Conservation (phyloP, 192 early-diverging fungal genomes). For the Thamnidium elegans region DNA sequence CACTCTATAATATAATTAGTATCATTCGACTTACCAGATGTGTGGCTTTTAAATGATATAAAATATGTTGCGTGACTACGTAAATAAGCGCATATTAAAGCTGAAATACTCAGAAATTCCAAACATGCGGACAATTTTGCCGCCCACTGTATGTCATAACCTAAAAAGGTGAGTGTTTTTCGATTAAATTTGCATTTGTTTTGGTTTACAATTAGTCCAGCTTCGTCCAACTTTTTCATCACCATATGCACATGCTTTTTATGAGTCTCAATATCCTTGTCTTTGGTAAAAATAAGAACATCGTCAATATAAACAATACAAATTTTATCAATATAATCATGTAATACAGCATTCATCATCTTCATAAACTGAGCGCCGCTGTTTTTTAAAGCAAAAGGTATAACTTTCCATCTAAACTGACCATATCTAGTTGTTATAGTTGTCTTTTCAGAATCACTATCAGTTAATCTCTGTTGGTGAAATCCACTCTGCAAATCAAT, state of each 20-base stretch:
- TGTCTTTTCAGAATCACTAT: constrained; percentile 33
- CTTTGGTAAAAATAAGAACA: constrained; percentile 35
- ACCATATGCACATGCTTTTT: no score
- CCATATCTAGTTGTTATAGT: constrained; percentile 39
- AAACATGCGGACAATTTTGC: no score
- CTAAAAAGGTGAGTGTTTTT: no score
- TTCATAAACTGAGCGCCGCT: constrained; percentile 53
- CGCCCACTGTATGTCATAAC: no score
- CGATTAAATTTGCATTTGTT: no score
- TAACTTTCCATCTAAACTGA: constrained; percentile 47
- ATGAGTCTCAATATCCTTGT: constrained; percentile 18
- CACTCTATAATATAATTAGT: no score
- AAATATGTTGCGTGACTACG: no score
- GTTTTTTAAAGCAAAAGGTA: constrained; percentile 63
- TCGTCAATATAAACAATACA: constrained; percentile 42
- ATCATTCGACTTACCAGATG: no score
- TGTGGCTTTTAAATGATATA: no score
- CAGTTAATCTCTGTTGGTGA: constrained; percentile 26
- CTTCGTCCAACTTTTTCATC: neutral
- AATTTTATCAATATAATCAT: constrained; percentile 30
- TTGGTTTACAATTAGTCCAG: no score
- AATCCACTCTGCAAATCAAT: constrained; percentile 33
- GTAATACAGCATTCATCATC: constrained; percentile 45
- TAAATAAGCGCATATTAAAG: no score
- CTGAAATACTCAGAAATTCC: no score